Evolutionary conservation across 2,329 filamentous ascomycete genomes (phyloP), one percentile per base, ranked within the genome.

Genomic region (Septoria petroselini): DNA sequence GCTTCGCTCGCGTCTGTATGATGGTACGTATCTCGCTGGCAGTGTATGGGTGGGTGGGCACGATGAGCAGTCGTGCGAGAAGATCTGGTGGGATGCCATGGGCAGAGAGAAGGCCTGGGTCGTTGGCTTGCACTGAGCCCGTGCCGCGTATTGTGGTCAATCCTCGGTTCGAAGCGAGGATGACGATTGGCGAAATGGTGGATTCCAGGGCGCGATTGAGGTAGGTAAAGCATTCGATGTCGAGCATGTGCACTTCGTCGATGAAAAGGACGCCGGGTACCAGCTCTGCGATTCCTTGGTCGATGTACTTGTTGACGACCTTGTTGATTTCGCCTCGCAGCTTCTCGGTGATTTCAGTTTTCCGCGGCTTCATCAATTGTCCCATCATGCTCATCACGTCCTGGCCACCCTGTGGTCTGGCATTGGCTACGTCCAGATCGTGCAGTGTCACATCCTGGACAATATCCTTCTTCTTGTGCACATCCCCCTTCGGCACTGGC

Each of bases 311-410:
- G 78, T 90, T 95, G 60, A 98, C 93, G 23, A 98, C 91, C 76
- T 97, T 97, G 81, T 98, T 96, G 76, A 98, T 97, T 75, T 98
- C 93, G 48, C 82, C 77, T 53, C 93, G 83, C 65, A 98, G 76
- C 76, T 98, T 98, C 73, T 98, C 93, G 23, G 93, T 98, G 66
- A 98, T 97, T 71, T 98, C 93, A 4, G 93, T 98, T 84, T 96
- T 96, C 77, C 94, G 94, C 55, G 93, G 93, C 80, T 97, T 97
- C 90, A 97, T 96, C 66, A 98, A 75, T 73, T 98, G 93, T 64
- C 93, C 93, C 91, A 98, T 97, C 93, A 98, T 97, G 76, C 91
- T 96, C 91, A 98, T 97, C 60, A 98, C 95, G 70, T 98, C 93
- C 76, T 98, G 93, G 37, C 93, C 93, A 45, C 93, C 93, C 75